These are phyloP conservation scores for Cryphonectria radicalis DNA, from an alignment of 2,329 filamentous ascomycete genomes.

Conservation along the genomic window DNA sequence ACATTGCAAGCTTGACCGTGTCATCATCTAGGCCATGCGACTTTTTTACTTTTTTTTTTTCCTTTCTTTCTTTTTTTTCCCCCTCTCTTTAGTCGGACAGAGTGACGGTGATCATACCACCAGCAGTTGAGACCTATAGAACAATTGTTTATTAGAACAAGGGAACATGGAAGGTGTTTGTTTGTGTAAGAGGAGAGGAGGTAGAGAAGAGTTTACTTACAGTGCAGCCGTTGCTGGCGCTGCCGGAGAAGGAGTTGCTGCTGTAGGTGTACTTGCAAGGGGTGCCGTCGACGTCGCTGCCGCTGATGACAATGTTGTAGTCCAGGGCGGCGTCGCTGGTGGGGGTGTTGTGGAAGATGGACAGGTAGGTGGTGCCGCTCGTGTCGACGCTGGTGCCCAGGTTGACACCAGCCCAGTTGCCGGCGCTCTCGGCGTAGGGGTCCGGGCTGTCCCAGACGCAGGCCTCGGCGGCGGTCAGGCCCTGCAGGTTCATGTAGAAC, in stretches of 20 bases:
- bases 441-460: constrained; percentile 72
- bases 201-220: constrained; percentile 57
- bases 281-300: constrained; percentile 30
- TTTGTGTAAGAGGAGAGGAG: neutral
- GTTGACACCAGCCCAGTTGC: constrained; percentile 90
- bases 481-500: constrained; percentile 93
- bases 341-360: constrained; percentile 82
- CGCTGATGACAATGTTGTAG: constrained; percentile 72
- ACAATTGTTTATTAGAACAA: neutral
- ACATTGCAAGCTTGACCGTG: constrained; percentile 20
- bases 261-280: constrained; percentile 63
- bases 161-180: neutral
- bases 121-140: constrained; percentile 22
- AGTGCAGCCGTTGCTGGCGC: constrained; percentile 69
- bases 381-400: constrained; percentile 76
- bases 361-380: constrained; percentile 73
- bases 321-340: constrained; percentile 72
- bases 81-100: constrained; percentile 20
- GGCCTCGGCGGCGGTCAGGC: constrained; percentile 65
- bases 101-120: constrained; percentile 25
- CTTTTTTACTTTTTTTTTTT: neutral
- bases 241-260: constrained; percentile 26
- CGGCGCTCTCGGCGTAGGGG: constrained; percentile 55
- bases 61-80: neutral
- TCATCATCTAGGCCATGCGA: constrained; percentile 16